These are phyloP conservation scores for Dactylellina cionopaga DNA, from an alignment of 2,329 filamentous ascomycete genomes.

Conservation along the genomic window DNA sequence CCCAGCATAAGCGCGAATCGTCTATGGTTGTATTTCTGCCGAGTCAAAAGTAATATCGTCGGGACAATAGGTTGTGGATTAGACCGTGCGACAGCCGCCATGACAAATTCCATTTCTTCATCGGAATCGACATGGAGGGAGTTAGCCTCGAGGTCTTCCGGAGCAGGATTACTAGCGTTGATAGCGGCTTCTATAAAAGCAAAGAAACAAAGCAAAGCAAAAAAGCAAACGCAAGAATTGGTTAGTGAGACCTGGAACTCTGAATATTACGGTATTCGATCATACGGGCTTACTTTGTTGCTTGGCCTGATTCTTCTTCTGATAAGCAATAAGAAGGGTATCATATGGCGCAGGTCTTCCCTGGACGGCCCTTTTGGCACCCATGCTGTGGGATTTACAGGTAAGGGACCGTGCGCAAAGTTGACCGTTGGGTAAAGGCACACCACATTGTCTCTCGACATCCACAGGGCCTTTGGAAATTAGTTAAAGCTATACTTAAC, in stretches of 20 bases:
- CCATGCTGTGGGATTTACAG: conserved; percentile 96
- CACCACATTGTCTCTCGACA: conserved; percentile 92
- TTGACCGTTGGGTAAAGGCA: conserved; percentile 82
- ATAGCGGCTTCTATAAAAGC: conserved; percentile 79
- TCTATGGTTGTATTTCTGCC: conserved; percentile 71
- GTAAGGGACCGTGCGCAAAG: conserved; percentile 88
- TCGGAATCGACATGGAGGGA: conserved; percentile 88
- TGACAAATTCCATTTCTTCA: conserved; percentile 89
- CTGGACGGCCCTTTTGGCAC: conserved; percentile 86
- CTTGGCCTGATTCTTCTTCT: conserved; percentile 98
- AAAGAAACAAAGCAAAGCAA: conserved; percentile 54
- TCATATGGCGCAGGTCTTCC: conserved; percentile 90
- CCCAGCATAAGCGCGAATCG: conserved; percentile 73
- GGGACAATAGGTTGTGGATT: conserved; percentile 80
- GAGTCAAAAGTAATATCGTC: conserved; percentile 71
- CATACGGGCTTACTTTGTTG: conserved; percentile 81
- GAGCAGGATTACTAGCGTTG: conserved; percentile 88
- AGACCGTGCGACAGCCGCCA: conserved; percentile 80
- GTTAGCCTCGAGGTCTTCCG: conserved; percentile 84
- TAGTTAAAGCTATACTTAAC: conserved; percentile 14
- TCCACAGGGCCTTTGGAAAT: conserved; percentile 75
- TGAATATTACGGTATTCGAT: neutral
- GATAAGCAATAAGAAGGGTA: conserved; percentile 85
- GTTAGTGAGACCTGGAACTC: conserved; percentile 24
- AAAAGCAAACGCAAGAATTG: conserved; percentile 30